A percentile compares a stretch with the other conserved stretches of the same genome.
phyloP scores from a whole-genome alignment of 495 filamentous ascomycete species.

The Penicillium herquei region DNA sequence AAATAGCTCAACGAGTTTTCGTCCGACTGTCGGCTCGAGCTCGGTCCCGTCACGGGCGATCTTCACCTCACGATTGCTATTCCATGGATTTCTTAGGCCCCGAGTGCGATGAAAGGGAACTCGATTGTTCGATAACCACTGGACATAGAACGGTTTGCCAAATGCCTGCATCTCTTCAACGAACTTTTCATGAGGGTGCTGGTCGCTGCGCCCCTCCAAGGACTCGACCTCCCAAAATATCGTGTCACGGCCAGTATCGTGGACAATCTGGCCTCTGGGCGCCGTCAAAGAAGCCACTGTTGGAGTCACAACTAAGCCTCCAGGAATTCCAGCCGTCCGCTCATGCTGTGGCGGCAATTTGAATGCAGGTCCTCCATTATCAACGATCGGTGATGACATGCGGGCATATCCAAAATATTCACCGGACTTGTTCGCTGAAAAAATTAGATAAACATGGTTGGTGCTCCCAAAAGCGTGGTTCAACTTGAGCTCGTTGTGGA shows the following conservation, averaged over 20 bases:
- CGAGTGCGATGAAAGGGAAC: constrained; percentile 90
- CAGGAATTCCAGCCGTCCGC: constrained; percentile 58
- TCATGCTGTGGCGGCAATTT: constrained; percentile 43
- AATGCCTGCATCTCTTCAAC: constrained; percentile 60
- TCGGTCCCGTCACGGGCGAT: constrained; percentile 96
- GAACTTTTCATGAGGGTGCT: constrained; percentile 37
- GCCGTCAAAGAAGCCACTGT: constrained; percentile 78
- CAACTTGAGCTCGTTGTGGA: constrained; percentile 80
- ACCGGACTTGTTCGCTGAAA: constrained; percentile 96
- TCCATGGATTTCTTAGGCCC: constrained; percentile 93
- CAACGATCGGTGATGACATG: constrained; percentile 82
- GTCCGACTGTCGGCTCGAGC: constrained; percentile 79
- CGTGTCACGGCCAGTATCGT: constrained; percentile 86
- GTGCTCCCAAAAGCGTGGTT: constrained; percentile 79
- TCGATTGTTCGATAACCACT: constrained; percentile 84
- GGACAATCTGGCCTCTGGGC: constrained; percentile 84
- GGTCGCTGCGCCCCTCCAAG: constrained; percentile 45
- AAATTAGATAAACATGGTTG: constrained; percentile 89
- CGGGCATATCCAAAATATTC: constrained; percentile 96
- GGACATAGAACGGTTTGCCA: constrained; percentile 88
- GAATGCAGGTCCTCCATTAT: constrained; percentile 67
- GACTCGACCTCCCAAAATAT: constrained; percentile 94
- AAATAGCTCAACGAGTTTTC: constrained; percentile 75
- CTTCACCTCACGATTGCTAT: constrained; percentile 93
- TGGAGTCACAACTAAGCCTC: constrained; percentile 60